A percentile compares a stretch with the other conserved stretches of the same genome.
Conservation (phyloP, 2,329 filamentous ascomycete species). For the Paramyrothecium roridum region DNA sequence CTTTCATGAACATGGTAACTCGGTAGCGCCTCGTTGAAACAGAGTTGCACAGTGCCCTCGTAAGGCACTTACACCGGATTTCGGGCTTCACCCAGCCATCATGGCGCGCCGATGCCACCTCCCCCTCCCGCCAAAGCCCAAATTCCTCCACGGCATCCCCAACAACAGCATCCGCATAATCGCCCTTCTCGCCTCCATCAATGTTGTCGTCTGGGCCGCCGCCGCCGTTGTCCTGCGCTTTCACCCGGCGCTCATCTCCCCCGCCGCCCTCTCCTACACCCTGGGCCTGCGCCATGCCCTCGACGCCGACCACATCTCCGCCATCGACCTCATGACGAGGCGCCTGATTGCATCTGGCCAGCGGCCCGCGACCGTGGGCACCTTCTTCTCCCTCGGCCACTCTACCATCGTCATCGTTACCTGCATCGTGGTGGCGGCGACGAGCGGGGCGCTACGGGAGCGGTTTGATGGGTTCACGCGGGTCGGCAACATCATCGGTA, state of each 20-base stretch:
- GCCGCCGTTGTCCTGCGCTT: conserved; percentile 50
- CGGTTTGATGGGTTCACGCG: conserved; percentile 77
- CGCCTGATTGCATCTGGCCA: conserved; percentile 83
- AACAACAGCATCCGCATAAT: conserved; percentile 46
- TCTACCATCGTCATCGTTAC: conserved; percentile 91
- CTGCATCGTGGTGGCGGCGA: conserved; percentile 88
- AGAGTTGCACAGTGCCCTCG: too few species aligned
- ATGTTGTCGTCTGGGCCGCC: conserved; percentile 52
- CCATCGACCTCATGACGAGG: conserved; percentile 93
- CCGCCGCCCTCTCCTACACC: conserved; percentile 82
- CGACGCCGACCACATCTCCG: conserved; percentile 85
- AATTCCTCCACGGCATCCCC: conserved; percentile 25
- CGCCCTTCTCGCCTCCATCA: conserved; percentile 43
- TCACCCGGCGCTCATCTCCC: conserved; percentile 65
- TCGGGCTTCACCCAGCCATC: background rate
- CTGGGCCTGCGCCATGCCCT: conserved; percentile 91
- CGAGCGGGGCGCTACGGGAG: conserved; percentile 75
- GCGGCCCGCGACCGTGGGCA: conserved; percentile 85
- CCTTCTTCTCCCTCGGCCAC: conserved; percentile 91
- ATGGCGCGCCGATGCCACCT: conserved; percentile 13
- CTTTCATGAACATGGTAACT: too few species aligned
- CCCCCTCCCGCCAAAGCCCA: conserved; percentile 21
- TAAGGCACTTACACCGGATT: too few species aligned
- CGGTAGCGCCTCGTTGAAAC: too few species aligned
- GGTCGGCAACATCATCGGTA: conserved; percentile 86